Percentiles rank a stretch among this genome's conserved stretches.
Evolutionary conservation across 2,329 filamentous ascomycete genomes (phyloP).

Genomic region (Aulographum hederae): DNA sequence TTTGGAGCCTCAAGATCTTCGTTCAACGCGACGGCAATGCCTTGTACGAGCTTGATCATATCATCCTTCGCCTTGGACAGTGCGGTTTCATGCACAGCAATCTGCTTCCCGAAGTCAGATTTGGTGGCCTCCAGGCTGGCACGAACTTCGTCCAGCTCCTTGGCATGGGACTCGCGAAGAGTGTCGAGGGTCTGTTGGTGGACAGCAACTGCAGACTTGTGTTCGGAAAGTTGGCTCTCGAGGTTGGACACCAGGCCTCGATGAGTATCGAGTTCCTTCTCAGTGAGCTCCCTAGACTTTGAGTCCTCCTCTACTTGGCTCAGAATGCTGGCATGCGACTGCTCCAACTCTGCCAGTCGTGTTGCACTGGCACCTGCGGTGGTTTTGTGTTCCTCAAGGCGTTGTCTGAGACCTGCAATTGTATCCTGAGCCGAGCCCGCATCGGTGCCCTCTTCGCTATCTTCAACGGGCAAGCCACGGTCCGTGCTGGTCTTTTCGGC

Average conservation of each 20-base stretch:
- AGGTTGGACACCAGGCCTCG: slow-evolving; percentile 33
- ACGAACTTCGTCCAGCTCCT: slow-evolving; percentile 37
- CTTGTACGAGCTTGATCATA: slow-evolving; percentile 40
- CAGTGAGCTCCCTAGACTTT: slow-evolving; percentile 37
- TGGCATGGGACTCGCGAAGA: slow-evolving; percentile 33
- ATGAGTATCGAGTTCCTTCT: slow-evolving; percentile 32
- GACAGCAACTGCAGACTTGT: slow-evolving; percentile 34
- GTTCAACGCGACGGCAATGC: slow-evolving; percentile 44
- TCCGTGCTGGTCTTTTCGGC: slow-evolving; percentile 12
- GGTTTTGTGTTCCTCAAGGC: slow-evolving; percentile 67
- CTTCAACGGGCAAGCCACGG: slow-evolving; percentile 11
- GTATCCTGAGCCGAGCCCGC: slow-evolving; percentile 18
- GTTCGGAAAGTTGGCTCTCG: slow-evolving; percentile 36
- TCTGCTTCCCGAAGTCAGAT: slow-evolving; percentile 11
- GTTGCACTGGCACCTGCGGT: slow-evolving; percentile 50
- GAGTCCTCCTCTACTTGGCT: slow-evolving; percentile 49
- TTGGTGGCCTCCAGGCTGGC: slow-evolving; percentile 9
- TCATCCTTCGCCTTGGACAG: slow-evolving; percentile 41
- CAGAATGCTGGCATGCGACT: slow-evolving; percentile 47
- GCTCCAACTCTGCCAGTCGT: slow-evolving; percentile 57
- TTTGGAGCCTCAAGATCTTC: slow-evolving; percentile 33
- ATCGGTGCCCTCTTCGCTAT: slow-evolving; percentile 10
- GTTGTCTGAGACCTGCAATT: slow-evolving; percentile 36
- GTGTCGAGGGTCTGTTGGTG: slow-evolving; percentile 35
- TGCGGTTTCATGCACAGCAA: slow-evolving; percentile 35